Evolutionary conservation across 129 eudicot species (phyloP), one percentile per base, ranked within the genome.

Genomic region (Solidago caesia): DNA sequence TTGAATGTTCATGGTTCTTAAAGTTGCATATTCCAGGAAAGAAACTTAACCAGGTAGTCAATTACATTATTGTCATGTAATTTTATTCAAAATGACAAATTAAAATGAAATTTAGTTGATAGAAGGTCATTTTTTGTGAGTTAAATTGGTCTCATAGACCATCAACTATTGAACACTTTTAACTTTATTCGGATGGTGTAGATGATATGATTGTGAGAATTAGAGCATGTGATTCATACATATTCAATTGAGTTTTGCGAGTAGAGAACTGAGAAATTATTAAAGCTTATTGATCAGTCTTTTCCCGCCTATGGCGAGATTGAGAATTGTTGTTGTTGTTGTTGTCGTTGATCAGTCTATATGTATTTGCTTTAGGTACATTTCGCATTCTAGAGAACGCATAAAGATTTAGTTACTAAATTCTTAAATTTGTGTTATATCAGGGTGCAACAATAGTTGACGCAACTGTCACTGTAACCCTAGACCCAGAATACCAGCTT

Each of bases 371-470:
- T 33, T 21, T 33, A 33, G 39, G 39, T 33, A 33, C 39, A 33
- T 33, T 33, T 33, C 3, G 39, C 39, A 33, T 33, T 33, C 3
- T 33, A 33, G 39, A 1, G 39, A 33, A 33, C 39, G 39, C 39
- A 33, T 33, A 33, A 4, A 53, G 59, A 4, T 53, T 53, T 53
- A 13, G 59, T 53, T 7, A 10, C 6, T 53, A 53, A 56, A n/a
- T 56, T 55, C 16, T 6, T 16, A 64, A 64, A 64, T 53, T 49
- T 41, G 2, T 71, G 51, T 21, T 15, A 42, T 62, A 43, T 44
- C 85, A 86, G 90, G 90, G 90, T 15, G 83, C 81, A 64, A 81
- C 88, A 48, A 86, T 86, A 64, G 86, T 83, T 56, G 88, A 84
- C 75, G 67, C 76, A 14, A 67, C 82, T 55, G 91, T 84, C 57